Percentiles rank a stretch among this genome's conserved stretches.
Conservation (phyloP, 345 rosid genomes). For the Murraya koenigii region DNA sequence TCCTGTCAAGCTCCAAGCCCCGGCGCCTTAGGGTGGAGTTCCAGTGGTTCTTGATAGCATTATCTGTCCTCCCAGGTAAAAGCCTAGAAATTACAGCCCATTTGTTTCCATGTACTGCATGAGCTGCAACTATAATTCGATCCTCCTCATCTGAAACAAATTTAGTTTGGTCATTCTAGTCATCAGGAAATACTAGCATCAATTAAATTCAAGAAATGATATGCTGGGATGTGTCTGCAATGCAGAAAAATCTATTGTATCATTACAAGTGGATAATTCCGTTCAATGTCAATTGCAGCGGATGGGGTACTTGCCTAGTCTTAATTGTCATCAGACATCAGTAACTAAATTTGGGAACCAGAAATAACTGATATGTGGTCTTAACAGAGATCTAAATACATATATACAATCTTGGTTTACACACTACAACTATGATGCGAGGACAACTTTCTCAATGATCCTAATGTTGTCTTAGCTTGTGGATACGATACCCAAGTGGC, state of each 20-base stretch:
- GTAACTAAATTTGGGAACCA: background rate
- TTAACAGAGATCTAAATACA: background rate
- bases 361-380: background rate
- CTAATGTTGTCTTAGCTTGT: background rate
- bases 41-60: slow-evolving; percentile 90
- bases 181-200: slow-evolving; percentile 12
- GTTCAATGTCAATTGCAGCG: background rate
- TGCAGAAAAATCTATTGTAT: background rate
- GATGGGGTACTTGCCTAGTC: background rate
- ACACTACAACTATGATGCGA: background rate
- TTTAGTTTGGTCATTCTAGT: background rate
- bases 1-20: slow-evolving; percentile 33
- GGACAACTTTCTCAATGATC: background rate
- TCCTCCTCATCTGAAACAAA: slow-evolving; percentile 68
- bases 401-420: background rate
- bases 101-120: slow-evolving; percentile 78
- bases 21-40: slow-evolving; percentile 74
- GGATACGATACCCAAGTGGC: background rate
- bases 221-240: background rate
- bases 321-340: background rate
- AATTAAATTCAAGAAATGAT: background rate
- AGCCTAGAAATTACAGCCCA: slow-evolving; percentile 83
- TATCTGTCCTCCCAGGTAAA: slow-evolving; percentile 86
- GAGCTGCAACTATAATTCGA: slow-evolving; percentile 57
- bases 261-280: background rate